Evolutionary conservation across 2,329 filamentous ascomycete genomes (phyloP).

Genomic region (Clonostachys solani): DNA sequence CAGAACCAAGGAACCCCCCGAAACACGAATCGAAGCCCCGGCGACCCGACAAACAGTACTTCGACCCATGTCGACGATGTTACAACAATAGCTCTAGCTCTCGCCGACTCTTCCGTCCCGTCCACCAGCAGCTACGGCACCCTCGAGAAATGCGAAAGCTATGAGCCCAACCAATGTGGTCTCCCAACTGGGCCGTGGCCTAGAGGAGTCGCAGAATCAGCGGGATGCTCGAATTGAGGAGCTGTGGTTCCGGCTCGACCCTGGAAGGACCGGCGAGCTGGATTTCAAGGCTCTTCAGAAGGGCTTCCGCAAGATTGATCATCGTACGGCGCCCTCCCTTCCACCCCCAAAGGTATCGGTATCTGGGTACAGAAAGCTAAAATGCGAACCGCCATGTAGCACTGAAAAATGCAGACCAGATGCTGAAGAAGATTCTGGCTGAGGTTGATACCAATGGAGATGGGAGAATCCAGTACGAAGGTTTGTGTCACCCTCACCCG

Average conservation of each 20-base stretch:
- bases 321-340: constrained; percentile 57
- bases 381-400: constrained; percentile 27
- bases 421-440: constrained; percentile 76
- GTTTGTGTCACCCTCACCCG: constrained; percentile 41
- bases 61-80: neutral
- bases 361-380: neutral
- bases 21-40: too few species aligned
- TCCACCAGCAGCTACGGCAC: constrained; percentile 3
- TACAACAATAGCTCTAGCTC: neutral
- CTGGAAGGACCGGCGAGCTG: constrained; percentile 70
- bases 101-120: neutral
- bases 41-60: too few species aligned
- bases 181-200: constrained; percentile 54
- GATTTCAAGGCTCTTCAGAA: constrained; percentile 81
- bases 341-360: neutral
- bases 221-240: constrained; percentile 77
- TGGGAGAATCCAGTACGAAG: constrained; percentile 86
- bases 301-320: constrained; percentile 83
- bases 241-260: constrained; percentile 81
- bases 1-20: too few species aligned
- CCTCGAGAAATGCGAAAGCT: constrained; percentile 26
- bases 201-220: constrained; percentile 72
- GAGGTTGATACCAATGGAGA: constrained; percentile 84
- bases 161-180: constrained; percentile 43
- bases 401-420: constrained; percentile 84